Base-by-base conservation (phyloP, 2,329 filamentous ascomycete species). In the Sordariomycetes sp. region DNA sequence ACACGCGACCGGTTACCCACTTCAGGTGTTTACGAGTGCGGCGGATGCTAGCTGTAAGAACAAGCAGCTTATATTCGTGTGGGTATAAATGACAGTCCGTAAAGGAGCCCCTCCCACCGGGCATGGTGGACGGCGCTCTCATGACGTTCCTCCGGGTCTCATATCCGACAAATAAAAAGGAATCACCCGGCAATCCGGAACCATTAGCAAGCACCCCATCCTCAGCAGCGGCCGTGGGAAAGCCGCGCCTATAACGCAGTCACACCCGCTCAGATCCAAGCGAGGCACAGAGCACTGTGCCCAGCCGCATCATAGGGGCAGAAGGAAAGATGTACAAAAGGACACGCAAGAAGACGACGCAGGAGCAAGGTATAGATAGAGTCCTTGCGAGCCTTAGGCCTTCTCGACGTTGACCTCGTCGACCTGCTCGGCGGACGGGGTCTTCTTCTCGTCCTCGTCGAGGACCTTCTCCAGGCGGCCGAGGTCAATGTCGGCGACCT, bases 391-490 rank as follows among this genome's bases (percentile, higher is more conserved):
- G 39, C 17, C 28, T 45, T 45, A 45, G 2, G 39, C 39, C 39
- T 45, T 15, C 2, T 45, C n/a, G 39, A 45, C 8, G 39, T 17
- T 17, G 13, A 45, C 39, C 39, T 17, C 15, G 39, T 45, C 39
- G 39, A 45, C 39, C 39, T 45, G 39, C 15, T 45, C 39, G 39
- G 39, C 39, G 15, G 39, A 45, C 10, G 39, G 39, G 39, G n/a
- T n/a, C 17, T 7, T 45, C 39, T 68, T 65, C 54, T 70, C 66
- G 53, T 70, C 66, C 15, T 69, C 67, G n/a, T 12, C 6, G 50
- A 76, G 70, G 62, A 81, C 78, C 69, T 81, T 80, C 62, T 80
- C 76, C 52, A 81, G 74, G 64, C 80, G 74, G 32, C 74, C 69
- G 50, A 82, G 68, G 65, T 81, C 75, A 60, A 83, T 73, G 61